These are phyloP conservation scores for Flaveria brownii DNA, from an alignment of 129 eudicot genomes.

Conservation along the genomic window DNA sequence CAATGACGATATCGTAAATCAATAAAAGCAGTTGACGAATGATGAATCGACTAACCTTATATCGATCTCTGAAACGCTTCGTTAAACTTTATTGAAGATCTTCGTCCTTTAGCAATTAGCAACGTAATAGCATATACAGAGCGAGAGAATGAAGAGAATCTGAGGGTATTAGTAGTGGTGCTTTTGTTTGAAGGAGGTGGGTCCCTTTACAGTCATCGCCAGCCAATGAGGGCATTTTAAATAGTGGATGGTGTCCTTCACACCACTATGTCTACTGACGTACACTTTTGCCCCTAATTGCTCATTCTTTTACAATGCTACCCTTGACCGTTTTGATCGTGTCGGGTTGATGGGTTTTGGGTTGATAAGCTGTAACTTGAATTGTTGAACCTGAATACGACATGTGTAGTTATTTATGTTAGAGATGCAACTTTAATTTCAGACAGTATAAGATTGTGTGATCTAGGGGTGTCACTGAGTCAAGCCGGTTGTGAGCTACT, in stretches of 20 bases:
- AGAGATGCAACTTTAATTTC: not conserved
- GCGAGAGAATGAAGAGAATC: constrained; percentile 21
- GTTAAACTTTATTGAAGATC: constrained; percentile 18
- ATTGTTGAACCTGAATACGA: not conserved
- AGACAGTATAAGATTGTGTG: not conserved
- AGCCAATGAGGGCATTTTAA: constrained; percentile 33
- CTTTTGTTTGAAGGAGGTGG: constrained; percentile 26
- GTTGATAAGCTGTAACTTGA: too few species aligned
- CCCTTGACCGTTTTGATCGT: not conserved
- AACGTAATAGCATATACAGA: not conserved
- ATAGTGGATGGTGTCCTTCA: not conserved
- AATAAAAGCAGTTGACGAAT: not conserved
- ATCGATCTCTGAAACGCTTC: constrained; percentile 29
- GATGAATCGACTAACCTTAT: constrained; percentile 32
- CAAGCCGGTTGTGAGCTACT: too few species aligned
- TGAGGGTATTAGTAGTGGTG: not conserved
- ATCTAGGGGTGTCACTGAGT: not conserved
- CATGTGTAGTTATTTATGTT: not conserved
- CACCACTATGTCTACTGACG: not conserved
- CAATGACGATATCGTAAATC: not conserved
- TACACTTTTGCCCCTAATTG: not conserved
- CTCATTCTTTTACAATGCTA: not conserved
- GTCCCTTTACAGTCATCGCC: constrained; percentile 27
- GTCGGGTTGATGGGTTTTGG: not conserved
- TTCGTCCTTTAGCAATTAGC: constrained; percentile 26